Evolutionary conservation across 2,329 filamentous ascomycete species (phyloP).

Genomic region (Fusarium sp.): DNA sequence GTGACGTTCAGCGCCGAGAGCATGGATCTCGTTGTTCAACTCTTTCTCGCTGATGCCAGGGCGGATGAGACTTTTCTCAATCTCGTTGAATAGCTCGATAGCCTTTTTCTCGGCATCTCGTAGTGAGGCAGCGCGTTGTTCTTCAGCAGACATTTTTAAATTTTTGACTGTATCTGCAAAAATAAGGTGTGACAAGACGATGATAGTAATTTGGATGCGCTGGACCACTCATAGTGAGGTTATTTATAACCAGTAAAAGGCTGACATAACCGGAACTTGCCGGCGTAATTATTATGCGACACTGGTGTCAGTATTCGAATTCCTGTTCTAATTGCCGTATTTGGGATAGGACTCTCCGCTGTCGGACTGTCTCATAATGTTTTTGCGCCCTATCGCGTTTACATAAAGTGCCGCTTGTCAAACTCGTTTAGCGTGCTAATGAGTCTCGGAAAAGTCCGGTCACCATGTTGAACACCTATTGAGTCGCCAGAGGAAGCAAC

Average conservation of each 20-base stretch:
- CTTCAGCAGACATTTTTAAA: background rate
- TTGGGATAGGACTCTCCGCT: background rate
- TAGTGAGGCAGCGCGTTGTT: background rate
- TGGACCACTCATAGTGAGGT: background rate
- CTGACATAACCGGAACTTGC: background rate
- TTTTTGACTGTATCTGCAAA: too few species aligned
- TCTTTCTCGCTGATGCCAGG: background rate
- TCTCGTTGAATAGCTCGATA: background rate
- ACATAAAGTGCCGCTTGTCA: background rate
- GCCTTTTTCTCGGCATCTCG: background rate
- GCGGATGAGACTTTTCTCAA: background rate
- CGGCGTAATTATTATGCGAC: background rate
- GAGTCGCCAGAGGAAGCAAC: too few species aligned
- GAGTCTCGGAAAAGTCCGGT: too few species aligned
- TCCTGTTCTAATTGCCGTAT: background rate
- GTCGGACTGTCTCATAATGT: background rate
- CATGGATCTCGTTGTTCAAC: background rate
- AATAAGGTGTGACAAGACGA: background rate
- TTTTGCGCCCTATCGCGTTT: background rate
- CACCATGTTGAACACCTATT: too few species aligned
- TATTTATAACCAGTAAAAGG: background rate
- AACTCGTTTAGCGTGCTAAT: too few species aligned
- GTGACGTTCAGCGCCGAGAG: background rate
- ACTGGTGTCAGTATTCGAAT: background rate
- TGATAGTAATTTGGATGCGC: accelerated